Conservation (phyloP, 495 filamentous ascomycete genomes). For the Aspergillus mulundensis region DNA sequence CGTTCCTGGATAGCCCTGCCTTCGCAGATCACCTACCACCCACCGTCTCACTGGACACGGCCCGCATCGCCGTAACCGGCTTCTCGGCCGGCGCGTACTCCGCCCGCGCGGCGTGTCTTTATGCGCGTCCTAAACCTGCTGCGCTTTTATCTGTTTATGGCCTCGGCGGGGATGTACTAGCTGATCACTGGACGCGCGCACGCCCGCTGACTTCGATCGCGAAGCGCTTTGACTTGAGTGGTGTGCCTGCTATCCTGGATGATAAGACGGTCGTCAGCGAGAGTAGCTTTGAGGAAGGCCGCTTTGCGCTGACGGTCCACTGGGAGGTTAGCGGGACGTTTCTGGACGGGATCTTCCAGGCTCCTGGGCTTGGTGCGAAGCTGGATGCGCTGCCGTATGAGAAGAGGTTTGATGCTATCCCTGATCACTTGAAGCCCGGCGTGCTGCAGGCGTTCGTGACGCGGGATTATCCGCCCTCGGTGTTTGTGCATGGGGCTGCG, state of each 20-base stretch:
- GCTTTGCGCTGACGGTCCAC: constrained; percentile 16
- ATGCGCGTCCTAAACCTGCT: constrained; percentile 30
- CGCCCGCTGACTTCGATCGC: too few species aligned
- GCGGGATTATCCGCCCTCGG: constrained; percentile 27
- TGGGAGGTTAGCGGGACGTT: constrained; percentile 20
- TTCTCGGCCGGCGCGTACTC: constrained; percentile 35
- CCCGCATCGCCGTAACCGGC: constrained; percentile 32
- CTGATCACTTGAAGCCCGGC: constrained; percentile 15
- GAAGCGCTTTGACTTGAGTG: too few species aligned
- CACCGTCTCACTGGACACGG: constrained; percentile 17
- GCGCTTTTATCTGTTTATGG: constrained; percentile 16
- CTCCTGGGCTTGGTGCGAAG: constrained; percentile 13
- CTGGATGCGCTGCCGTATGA: constrained; percentile 12
- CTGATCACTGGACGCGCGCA: too few species aligned
- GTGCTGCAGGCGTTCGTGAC: constrained; percentile 31
- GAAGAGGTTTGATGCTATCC: constrained; percentile 15
- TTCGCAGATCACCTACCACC: constrained; percentile 16
- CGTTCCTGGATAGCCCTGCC: constrained; percentile 13
- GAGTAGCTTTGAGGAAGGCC: background rate
- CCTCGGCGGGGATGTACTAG: too few species aligned
- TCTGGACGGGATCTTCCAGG: constrained; percentile 16
- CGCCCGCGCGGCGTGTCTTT: constrained; percentile 33
- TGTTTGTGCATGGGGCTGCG: constrained; percentile 29
- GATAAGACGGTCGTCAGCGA: too few species aligned
- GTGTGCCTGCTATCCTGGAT: too few species aligned